Evolutionary conservation across 768 basidiomycete genomes (phyloP).

Genomic region (Kwoniella shandongensis): DNA sequence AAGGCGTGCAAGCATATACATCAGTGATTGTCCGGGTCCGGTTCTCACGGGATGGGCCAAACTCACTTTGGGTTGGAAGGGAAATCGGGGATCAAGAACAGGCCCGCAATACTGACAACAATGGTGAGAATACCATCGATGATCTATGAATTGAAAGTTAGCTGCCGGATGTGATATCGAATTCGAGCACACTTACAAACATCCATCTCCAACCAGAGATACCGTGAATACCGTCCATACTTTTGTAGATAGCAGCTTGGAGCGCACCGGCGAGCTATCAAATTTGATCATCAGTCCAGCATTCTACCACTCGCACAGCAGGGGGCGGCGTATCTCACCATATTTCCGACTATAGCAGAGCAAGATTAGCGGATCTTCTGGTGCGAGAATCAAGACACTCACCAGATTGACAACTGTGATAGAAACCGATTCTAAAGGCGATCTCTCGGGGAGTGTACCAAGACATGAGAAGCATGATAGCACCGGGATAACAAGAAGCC

Average conservation of each 20-base stretch:
- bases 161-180: slow-evolving; percentile 6
- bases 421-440: slow-evolving; percentile 43
- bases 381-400: slow-evolving; percentile 3
- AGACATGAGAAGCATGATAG: slow-evolving; percentile 33
- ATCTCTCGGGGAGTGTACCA: slow-evolving; percentile 48
- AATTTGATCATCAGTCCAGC: slow-evolving; percentile 55
- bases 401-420: slow-evolving; percentile 44
- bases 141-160: slow-evolving; percentile 34
- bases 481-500: slow-evolving; percentile 32
- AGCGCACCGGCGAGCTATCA: slow-evolving; percentile 57
- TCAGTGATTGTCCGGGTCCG: not conserved
- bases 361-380: too few relatives aligned
- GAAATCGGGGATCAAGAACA: slow-evolving; percentile 45
- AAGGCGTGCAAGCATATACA: not conserved
- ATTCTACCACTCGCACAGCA: too few relatives aligned
- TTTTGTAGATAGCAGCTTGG: slow-evolving; percentile 56
- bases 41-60: not conserved
- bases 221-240: slow-evolving; percentile 54
- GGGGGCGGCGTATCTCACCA: slow-evolving; percentile 48
- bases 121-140: slow-evolving; percentile 52
- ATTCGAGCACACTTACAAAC: slow-evolving; percentile 20
- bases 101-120: slow-evolving; percentile 25
- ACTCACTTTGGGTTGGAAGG: slow-evolving; percentile 41
- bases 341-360: slow-evolving; percentile 48
- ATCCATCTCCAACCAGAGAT: slow-evolving; percentile 54